phyloP scores from a whole-genome alignment of 805 yeast genomes.

The Metschnikowia orientalis region DNA sequence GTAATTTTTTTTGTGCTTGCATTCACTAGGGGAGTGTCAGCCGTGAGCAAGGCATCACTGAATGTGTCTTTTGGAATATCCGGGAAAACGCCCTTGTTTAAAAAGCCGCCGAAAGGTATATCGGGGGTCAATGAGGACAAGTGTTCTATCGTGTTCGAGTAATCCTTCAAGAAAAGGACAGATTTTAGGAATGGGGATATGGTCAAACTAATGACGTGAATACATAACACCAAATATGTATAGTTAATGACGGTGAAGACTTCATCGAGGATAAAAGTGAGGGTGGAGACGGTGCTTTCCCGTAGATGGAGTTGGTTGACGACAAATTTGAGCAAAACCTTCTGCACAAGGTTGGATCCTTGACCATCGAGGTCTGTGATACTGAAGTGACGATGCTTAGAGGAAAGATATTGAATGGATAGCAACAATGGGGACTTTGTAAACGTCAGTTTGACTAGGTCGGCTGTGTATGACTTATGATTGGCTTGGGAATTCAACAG shows the following conservation, averaged over 20 bases:
- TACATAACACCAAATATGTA: slow-evolving; percentile 23
- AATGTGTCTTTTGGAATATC: slow-evolving; percentile 10
- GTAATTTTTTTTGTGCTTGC: too few species aligned
- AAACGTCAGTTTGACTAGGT: slow-evolving; percentile 1
- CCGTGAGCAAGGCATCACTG: slow-evolving; percentile 12
- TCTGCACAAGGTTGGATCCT: slow-evolving; percentile 1
- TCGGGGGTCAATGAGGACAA: slow-evolving; percentile 20
- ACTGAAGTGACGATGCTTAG: slow-evolving; percentile 1
- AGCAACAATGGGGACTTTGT: slow-evolving; percentile 4
- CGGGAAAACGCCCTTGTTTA: slow-evolving; percentile 8
- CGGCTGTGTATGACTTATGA: not conserved
- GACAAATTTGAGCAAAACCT: not conserved
- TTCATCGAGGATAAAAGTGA: slow-evolving; percentile 13
- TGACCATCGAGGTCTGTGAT: not conserved
- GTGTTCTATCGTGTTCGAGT: slow-evolving; percentile 21
- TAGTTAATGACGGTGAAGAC: slow-evolving; percentile 14
- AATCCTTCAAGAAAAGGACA: slow-evolving; percentile 17
- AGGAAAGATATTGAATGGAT: not conserved
- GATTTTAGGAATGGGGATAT: slow-evolving; percentile 17
- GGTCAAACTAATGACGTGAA: slow-evolving; percentile 24
- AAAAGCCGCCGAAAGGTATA: slow-evolving; percentile 18
- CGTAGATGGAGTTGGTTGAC: slow-evolving; percentile 6
- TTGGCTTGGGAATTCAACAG: not conserved
- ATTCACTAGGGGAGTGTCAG: too few species aligned
- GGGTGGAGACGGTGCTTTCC: slow-evolving; percentile 4